Base-by-base conservation (phyloP, 192 early-diverging fungal genomes). In the Coemansia sp. region DNA sequence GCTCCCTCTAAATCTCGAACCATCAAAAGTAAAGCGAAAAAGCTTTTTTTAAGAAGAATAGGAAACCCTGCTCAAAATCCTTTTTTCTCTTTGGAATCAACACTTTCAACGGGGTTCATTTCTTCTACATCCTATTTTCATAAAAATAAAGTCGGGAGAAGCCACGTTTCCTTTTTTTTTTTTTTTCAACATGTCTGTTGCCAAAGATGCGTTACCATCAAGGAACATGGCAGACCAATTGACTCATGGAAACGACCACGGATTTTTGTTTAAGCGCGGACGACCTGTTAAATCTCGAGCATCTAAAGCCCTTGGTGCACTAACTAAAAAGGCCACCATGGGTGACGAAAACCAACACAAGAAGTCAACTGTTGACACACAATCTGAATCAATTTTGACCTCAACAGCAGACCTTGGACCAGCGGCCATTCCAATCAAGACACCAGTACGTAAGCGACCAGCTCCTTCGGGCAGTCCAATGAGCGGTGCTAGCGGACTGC, bases 181-280 rank as follows among this genome's bases (percentile, higher is more conserved):
- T 59, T 12, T 30, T 38, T 61, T 26, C 12, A 18, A n/a, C 10
- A 16, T 67, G 65, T 19, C 53, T 52, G 56, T 34, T 19, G 58
- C 69, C 49, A 56, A 32, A 18, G 34, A 60, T 5, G 24, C 58
- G 9, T 24, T 54, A 38, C 50, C 10, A 1, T 55, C 41, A 62
- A 30, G 14, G 5, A 3, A 25, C 2, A 30, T 19, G 22, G 53
- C 14, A 25, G 53, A 30, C 12, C 53, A 54, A 10, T 48, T 52
- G 38, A 34, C 18, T 9, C 54, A 56, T 27, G 78, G 67, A 34
- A 76, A 76, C 56, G 78, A 81, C 67, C 52, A 81, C 28, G 78
- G 78, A 1, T 81, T 81, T 73, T 55, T 76, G 51, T 81, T 81
- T 30, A 67, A 54, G 6, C 73, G 78, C 22, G 69, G 62, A 25